Conservation (phyloP, 1,284 basidiomycete species). For the Apiotrichum sp. region DNA sequence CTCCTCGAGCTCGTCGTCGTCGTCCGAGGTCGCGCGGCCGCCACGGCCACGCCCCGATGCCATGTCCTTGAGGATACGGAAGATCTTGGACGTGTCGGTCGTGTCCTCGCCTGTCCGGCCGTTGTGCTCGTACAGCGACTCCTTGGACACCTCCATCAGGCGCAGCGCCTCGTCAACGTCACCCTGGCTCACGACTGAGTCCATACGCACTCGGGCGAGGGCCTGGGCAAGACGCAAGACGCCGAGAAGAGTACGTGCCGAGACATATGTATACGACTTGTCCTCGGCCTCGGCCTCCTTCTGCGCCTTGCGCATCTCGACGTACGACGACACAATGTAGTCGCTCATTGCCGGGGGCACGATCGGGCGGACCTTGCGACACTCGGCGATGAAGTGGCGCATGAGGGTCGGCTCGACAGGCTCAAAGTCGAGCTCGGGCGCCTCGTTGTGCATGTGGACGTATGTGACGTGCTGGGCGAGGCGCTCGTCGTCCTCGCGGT, state of each 20-base stretch:
- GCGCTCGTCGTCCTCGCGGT: constrained; percentile 88
- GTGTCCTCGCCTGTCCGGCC: constrained; percentile 59
- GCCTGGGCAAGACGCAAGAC: constrained; percentile 92
- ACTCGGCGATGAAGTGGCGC: constrained; percentile 92
- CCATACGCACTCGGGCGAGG: constrained; percentile 81
- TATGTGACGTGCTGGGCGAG: constrained; percentile 95
- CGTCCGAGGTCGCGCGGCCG: constrained; percentile 46
- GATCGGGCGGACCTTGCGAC: constrained; percentile 79
- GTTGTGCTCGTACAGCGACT: constrained; percentile 71
- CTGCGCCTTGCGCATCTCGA: constrained; percentile 83
- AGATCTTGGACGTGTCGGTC: constrained; percentile 74
- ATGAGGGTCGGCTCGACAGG: constrained; percentile 80
- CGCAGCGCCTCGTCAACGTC: constrained; percentile 97
- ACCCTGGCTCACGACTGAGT: constrained; percentile 67
- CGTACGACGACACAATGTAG: constrained; percentile 93
- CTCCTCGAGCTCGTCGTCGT: constrained; percentile 58
- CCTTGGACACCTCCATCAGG: constrained; percentile 94
- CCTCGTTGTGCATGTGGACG: constrained; percentile 92
- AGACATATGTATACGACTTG: constrained; percentile 88
- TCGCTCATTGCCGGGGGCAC: constrained; percentile 81
- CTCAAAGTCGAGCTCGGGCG: constrained; percentile 71
- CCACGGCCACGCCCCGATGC: constrained; percentile 46
- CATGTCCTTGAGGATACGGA: constrained; percentile 84
- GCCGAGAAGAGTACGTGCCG: constrained; percentile 91
- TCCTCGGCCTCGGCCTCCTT: constrained; percentile 87